Evolutionary conservation across 2,329 filamentous ascomycete species (phyloP).

Genomic region (Fusarium incarnatum): DNA sequence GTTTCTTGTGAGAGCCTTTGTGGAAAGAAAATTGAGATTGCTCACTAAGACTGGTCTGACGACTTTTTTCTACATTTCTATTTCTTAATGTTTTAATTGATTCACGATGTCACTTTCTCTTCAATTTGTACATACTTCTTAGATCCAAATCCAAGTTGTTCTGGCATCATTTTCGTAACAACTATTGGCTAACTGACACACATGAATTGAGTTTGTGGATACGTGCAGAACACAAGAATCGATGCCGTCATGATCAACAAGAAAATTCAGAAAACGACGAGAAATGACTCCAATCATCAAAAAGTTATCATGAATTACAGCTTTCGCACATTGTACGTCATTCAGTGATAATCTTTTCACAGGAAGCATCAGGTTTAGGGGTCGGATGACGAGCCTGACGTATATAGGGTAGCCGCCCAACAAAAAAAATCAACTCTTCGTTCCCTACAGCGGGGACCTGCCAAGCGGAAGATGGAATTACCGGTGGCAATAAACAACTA

Average conservation of each 20-base stretch:
- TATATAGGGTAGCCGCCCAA: not conserved
- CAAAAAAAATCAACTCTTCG: accelerated
- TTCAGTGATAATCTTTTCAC: not conserved
- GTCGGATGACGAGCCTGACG: no score
- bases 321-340: not conserved
- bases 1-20: not conserved
- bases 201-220: no score
- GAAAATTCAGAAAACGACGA: not conserved
- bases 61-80: not conserved
- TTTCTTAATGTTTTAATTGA: not conserved
- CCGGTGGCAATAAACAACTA: not conserved
- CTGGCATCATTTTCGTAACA: accelerated
- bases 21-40: not conserved
- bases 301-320: not conserved
- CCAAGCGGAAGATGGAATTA: not conserved
- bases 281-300: not conserved
- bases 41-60: not conserved
- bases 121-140: not conserved
- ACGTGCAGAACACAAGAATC: no score
- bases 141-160: accelerated
- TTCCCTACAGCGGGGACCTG: no score
- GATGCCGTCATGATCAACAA: no score
- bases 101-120: not conserved
- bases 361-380: no score
- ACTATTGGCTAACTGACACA: no score